Evolutionary conservation across 495 filamentous ascomycete species (phyloP), one percentile per base, ranked within the genome.

Genomic region (Hypoxylon intermedium): DNA sequence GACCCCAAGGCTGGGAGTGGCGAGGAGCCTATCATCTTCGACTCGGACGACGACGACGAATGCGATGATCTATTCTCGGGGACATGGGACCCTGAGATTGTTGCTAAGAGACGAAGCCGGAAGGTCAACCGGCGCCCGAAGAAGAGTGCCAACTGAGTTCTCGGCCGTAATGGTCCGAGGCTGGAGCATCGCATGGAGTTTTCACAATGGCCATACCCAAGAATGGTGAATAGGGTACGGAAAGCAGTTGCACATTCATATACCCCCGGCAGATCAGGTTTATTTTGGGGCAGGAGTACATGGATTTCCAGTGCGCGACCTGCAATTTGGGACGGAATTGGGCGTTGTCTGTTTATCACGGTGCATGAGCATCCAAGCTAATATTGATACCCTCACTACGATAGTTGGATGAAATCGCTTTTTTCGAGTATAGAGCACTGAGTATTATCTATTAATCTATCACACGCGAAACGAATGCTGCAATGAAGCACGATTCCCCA

Each of bases 31-130:
- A 68, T 91, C 2, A 85, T 91, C 49, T 97, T 97, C 71, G 91
- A 98, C 75, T 90, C 86, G 56, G 86, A 92, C 43, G 93, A 98
- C 71, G 92, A 96, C 67, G 91, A 95, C 46, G 93, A 98, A 75
- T 96, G 93, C 59, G 93, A 97, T 67, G 93, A 97, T 72, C 69
- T 98, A 45, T 97, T 98, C 75, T 81, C 85, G 9, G 93, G 93
- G 0, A 80, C 90, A 2, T 98, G 93, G 93, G 89, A 87, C 63
- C 78, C 87, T 12, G 82, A 82, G 43, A 71, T 85, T 33, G 92
- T 90, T 28, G 78, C 76, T 19, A 81, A 78, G 74, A 80, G 90
- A 64, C 79, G 91, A 61, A 79, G 79, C 72, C 76, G 76, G 51
- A 89, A 79, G 67, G 78, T 78, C 13, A 59, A 63, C 41, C 41